A percentile compares a stretch with the other conserved stretches of the same genome.
Conservation (phyloP, 2,329 filamentous ascomycete species). For the Botrytis galanthina region DNA sequence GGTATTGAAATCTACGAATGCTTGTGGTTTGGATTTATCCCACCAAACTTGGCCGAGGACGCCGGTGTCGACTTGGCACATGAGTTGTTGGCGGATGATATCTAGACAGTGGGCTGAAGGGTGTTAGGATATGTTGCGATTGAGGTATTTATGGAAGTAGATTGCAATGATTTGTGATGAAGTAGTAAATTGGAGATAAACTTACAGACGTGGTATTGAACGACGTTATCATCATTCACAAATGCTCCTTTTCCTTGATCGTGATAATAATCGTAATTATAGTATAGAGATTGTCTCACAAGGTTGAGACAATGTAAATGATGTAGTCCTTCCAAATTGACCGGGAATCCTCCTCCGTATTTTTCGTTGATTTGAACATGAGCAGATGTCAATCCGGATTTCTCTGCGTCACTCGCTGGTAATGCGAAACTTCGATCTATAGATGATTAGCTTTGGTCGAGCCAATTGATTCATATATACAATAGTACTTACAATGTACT, state of each 20-base stretch:
- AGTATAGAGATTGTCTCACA: slow-evolving; percentile 50
- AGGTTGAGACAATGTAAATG: slow-evolving; percentile 54
- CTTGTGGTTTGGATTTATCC: slow-evolving; percentile 41
- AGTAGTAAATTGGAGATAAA: slow-evolving; percentile 22
- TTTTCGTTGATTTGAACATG: slow-evolving; percentile 51
- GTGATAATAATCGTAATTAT: slow-evolving; percentile 53
- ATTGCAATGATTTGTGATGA: not conserved
- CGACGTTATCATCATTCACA: slow-evolving; percentile 47
- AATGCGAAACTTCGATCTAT: slow-evolving; percentile 42
- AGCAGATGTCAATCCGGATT: slow-evolving; percentile 45
- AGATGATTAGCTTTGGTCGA: not conserved
- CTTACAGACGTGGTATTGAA: slow-evolving; percentile 51
- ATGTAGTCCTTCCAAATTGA: slow-evolving; percentile 48
- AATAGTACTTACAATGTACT: slow-evolving; percentile 44
- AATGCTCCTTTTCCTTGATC: slow-evolving; percentile 47
- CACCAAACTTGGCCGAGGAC: slow-evolving; percentile 56
- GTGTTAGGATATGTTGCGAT: not conserved
- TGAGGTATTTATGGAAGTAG: not conserved
- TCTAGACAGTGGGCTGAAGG: slow-evolving; percentile 52
- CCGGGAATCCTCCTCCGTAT: slow-evolving; percentile 52
- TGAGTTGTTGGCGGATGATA: slow-evolving; percentile 53
- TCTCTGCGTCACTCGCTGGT: slow-evolving; percentile 42
- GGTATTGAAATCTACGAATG: slow-evolving; percentile 55
- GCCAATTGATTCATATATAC: not conserved
- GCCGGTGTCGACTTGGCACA: slow-evolving; percentile 53